Base-by-base conservation (phyloP, 345 rosid species). In the Camelina neglecta region DNA sequence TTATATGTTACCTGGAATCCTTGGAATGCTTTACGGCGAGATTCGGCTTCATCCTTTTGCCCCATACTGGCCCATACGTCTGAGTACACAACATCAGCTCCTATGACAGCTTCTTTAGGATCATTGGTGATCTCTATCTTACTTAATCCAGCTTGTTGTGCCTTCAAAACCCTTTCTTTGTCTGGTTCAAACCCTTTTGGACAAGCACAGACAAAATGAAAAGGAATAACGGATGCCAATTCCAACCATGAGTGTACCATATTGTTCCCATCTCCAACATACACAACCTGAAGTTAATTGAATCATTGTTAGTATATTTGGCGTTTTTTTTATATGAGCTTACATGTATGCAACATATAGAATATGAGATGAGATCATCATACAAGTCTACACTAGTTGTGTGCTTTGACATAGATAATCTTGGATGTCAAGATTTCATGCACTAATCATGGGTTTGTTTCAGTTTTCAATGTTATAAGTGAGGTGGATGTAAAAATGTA, bases 41-140 rank as follows among this genome's bases (percentile, higher is more conserved):
- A 59, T 61, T 91, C 96, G 67, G 98, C 96, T 86, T 95, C 98
- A 67, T 95, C 96, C 81, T 90, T 95, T 71, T 95, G 99, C 24
- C 99, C 98, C 98, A 90, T 88, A 79, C 98, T 92, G 65, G 99
- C 98, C 99, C 98, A 89, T 67, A 87, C 98, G 80, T 95, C 99
- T 16, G 99, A 92, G 86, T 88, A 95, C n/a, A 95, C 98, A 69
- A 95, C 96, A 89, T 95, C 97, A 71, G 96, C 97, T 73, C 87
- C 94, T 72, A 68, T 76, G 18, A 95, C 93, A 73, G 93, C 98
- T 85, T 93, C 97, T 73, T 85, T 91, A 24, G 93, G 87, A 80
- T 95, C 97, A 76, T 89, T 84, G 67, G 83, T 85, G 61, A 95
- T 89, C 85, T 95, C 97, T 39, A 95, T 89, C 87, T 95, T 89